These are phyloP conservation scores for Asterella californica DNA, from an alignment of 225 moss, liverwort and hornwort genomes.

Conservation along the genomic window DNA sequence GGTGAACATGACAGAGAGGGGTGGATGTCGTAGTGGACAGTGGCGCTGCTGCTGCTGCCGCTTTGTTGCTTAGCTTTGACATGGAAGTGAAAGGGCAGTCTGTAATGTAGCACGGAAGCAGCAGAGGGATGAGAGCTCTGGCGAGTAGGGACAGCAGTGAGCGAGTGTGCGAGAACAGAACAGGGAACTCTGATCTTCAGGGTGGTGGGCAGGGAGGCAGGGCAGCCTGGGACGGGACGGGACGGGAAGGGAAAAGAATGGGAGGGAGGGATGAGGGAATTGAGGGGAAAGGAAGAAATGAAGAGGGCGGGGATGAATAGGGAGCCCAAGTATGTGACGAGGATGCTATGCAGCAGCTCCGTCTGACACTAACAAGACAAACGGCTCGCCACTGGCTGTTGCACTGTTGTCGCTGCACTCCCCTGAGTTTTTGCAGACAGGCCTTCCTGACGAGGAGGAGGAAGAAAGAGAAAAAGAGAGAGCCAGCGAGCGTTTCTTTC, in stretches of 20 bases:
- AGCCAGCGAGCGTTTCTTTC: neutral
- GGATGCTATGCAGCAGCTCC: neutral
- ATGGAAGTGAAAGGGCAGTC: neutral
- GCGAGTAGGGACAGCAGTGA: neutral
- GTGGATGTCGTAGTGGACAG: neutral
- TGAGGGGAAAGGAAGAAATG: neutral
- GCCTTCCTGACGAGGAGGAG: constrained; percentile 2
- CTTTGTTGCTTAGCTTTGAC: too few relatives aligned
- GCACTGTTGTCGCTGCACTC: constrained; percentile 8
- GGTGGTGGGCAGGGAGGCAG: too few relatives aligned
- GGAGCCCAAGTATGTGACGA: constrained; percentile 17
- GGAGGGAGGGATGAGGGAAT: neutral
- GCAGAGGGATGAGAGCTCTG: neutral
- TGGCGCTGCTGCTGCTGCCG: neutral
- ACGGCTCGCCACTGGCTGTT: neutral
- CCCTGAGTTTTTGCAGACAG: neutral
- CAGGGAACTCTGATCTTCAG: neutral
- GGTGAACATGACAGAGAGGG: neutral
- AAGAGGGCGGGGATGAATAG: neutral
- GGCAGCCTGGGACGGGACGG: too few relatives aligned
- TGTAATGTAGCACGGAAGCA: neutral
- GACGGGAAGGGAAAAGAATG: too few relatives aligned
- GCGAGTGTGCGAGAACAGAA: too few relatives aligned
- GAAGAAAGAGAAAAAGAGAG: constrained; percentile 8
- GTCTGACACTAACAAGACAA: constrained; percentile 26